Conservation (phyloP, 805 yeast genomes). For the Suhomyces sp. region DNA sequence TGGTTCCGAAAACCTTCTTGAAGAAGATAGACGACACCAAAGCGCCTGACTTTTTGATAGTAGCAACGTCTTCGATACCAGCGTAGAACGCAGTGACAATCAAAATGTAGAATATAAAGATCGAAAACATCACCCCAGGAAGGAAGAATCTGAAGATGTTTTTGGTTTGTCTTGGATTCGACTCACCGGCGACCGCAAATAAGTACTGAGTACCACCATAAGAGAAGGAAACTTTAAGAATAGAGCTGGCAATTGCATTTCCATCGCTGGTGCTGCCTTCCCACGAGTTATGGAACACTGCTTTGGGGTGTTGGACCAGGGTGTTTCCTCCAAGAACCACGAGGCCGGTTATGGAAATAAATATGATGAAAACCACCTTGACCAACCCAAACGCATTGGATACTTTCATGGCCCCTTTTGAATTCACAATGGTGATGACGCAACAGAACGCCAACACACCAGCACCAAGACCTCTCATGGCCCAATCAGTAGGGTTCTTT, state of each 20-base stretch:
- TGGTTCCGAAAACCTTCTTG: slow-evolving; percentile 28
- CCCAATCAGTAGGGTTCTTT: slow-evolving; percentile 28
- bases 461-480: slow-evolving; percentile 34
- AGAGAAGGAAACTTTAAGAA: slow-evolving; percentile 43
- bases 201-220: slow-evolving; percentile 42
- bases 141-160: slow-evolving; percentile 24
- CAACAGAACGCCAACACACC: slow-evolving; percentile 26
- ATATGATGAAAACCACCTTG: slow-evolving; percentile 30
- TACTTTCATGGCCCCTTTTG: slow-evolving; percentile 27
- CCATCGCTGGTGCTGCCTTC: slow-evolving; percentile 37
- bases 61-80: slow-evolving; percentile 15
- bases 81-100: slow-evolving; percentile 34
- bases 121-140: slow-evolving; percentile 29
- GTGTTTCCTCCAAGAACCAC: slow-evolving; percentile 38
- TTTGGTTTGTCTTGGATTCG: slow-evolving; percentile 23
- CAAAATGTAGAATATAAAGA: slow-evolving; percentile 31
- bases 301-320: slow-evolving; percentile 27
- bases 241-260: slow-evolving; percentile 41
- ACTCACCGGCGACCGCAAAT: slow-evolving; percentile 34
- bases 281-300: slow-evolving; percentile 36
- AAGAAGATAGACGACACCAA: slow-evolving; percentile 30
- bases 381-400: slow-evolving; percentile 34
- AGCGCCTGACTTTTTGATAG: slow-evolving; percentile 27
- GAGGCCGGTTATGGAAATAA: slow-evolving; percentile 32
- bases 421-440: slow-evolving; percentile 19